phyloP scores from a whole-genome alignment of 805 yeast species.

The Hanseniaspora taiwanica region DNA sequence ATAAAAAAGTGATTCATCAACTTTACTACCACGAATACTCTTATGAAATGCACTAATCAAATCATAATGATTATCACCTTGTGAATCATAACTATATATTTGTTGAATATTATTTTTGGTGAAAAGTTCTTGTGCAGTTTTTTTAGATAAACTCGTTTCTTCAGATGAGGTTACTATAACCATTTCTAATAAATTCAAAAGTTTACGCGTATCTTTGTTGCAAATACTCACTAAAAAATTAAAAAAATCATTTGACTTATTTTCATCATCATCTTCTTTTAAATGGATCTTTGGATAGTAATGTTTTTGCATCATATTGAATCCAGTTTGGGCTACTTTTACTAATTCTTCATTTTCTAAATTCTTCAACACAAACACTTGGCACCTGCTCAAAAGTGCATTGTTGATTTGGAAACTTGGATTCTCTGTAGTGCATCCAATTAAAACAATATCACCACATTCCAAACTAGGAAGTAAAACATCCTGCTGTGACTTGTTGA shows the following conservation, averaged over 20 bases:
- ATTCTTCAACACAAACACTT: slow-evolving; percentile 55
- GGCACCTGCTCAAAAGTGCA: slow-evolving; percentile 76
- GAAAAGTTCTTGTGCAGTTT: too few relatives aligned
- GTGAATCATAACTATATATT: slow-evolving; percentile 49
- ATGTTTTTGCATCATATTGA: slow-evolving; percentile 43
- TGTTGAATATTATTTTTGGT: slow-evolving; percentile 31
- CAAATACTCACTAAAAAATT: slow-evolving; percentile 60
- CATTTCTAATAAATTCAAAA: slow-evolving; percentile 68
- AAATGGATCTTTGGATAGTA: slow-evolving; percentile 37
- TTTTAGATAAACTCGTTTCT: too few relatives aligned
- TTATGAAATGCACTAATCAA: slow-evolving; percentile 93
- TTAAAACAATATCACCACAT: slow-evolving; percentile 61
- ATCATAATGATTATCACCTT: slow-evolving; percentile 90
- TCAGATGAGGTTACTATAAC: slow-evolving; percentile 12
- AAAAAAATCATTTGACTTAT: slow-evolving; percentile 35
- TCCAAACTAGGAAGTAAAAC: slow-evolving; percentile 74
- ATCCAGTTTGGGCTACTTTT: slow-evolving; percentile 20
- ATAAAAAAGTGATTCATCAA: slow-evolving; percentile 83
- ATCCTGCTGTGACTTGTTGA: slow-evolving; percentile 80
- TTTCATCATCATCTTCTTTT: slow-evolving; percentile 35
- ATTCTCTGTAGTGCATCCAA: slow-evolving; percentile 98
- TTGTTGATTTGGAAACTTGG: slow-evolving; percentile 72
- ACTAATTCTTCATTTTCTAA: slow-evolving; percentile 37
- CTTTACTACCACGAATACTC: slow-evolving; percentile 76
- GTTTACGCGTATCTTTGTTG: slow-evolving; percentile 81